These are phyloP conservation scores for Xylariaceae sp. DNA, from an alignment of 2,329 filamentous ascomycete genomes.

Conservation along the genomic window DNA sequence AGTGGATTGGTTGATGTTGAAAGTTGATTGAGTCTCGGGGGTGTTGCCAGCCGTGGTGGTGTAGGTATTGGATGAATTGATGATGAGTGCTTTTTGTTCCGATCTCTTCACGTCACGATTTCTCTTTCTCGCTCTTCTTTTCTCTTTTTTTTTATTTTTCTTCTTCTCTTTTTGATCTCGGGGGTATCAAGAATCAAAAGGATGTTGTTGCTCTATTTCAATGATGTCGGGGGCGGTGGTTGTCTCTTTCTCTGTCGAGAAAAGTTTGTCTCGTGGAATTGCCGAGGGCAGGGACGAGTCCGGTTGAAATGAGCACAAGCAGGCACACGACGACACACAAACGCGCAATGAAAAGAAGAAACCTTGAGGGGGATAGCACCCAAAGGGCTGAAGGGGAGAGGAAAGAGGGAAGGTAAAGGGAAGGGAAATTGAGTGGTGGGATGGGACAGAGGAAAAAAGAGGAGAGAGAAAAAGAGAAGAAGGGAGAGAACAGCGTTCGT, in stretches of 20 bases:
- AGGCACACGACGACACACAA: constrained; percentile 15
- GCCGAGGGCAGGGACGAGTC: constrained; percentile 16
- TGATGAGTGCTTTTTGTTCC: too few relatives aligned
- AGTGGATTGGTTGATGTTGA: constrained; percentile 9
- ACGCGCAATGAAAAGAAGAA: constrained; percentile 26
- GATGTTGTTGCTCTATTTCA: constrained; percentile 10
- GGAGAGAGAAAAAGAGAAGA: constrained; percentile 30
- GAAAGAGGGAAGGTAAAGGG: constrained; percentile 27
- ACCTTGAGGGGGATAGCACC: constrained; percentile 32
- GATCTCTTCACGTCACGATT: too few relatives aligned
- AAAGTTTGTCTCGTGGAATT: constrained; percentile 15
- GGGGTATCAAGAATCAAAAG: constrained; percentile 4
- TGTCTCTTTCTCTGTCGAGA: too few relatives aligned
- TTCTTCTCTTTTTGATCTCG: constrained; percentile 14
- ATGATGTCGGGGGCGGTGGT: constrained; percentile 17
- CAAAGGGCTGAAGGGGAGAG: constrained; percentile 32
- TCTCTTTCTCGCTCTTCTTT: constrained; percentile 8
- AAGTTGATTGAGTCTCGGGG: constrained; percentile 19
- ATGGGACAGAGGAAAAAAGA: constrained; percentile 27
- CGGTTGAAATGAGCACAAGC: constrained; percentile 15
- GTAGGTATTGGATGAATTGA: constrained; percentile 5
- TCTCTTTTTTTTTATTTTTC: constrained; percentile 29
- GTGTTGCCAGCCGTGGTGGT: constrained; percentile 20
- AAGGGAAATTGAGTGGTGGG: constrained; percentile 32
- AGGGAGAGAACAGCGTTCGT: constrained; percentile 22